Conservation (phyloP, 2,329 filamentous ascomycete species). For the Macrophomina phaseolina region DNA sequence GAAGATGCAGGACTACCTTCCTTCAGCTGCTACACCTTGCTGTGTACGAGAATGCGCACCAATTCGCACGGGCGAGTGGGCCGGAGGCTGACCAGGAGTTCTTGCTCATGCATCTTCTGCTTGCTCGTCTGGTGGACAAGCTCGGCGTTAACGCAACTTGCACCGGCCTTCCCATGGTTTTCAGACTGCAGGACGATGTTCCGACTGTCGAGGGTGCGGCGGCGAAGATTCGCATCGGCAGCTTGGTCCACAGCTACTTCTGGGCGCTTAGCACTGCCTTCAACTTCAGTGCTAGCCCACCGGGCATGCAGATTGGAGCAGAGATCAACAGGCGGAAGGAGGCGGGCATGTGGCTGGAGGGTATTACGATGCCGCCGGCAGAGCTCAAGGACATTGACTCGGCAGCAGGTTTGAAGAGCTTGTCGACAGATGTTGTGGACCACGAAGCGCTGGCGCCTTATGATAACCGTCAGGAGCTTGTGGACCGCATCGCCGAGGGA, state of each 20-base stretch:
- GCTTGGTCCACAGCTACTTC: slow-evolving; percentile 87
- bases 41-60: slow-evolving; percentile 85
- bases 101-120: slow-evolving; percentile 75
- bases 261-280: slow-evolving; percentile 80
- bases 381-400: slow-evolving; percentile 62
- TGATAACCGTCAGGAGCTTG: slow-evolving; percentile 72
- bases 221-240: slow-evolving; percentile 79
- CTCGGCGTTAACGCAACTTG: slow-evolving; percentile 83
- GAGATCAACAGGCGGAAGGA: slow-evolving; percentile 77
- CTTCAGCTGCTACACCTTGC: slow-evolving; percentile 82
- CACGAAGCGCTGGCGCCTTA: slow-evolving; percentile 68
- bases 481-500: slow-evolving; percentile 73
- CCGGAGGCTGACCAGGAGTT: slow-evolving; percentile 64
- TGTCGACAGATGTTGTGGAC: slow-evolving; percentile 43
- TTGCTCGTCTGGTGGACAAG: slow-evolving; percentile 74
- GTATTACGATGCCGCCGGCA: slow-evolving; percentile 72
- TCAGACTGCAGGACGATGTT: slow-evolving; percentile 86
- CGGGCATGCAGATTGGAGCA: slow-evolving; percentile 73
- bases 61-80: slow-evolving; percentile 61
- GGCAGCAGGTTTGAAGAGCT: background rate
- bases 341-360: slow-evolving; percentile 79
- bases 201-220: slow-evolving; percentile 65
- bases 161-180: slow-evolving; percentile 84
- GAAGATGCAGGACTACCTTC: slow-evolving; percentile 69
- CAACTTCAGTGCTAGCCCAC: slow-evolving; percentile 71